Conservation (phyloP, 192 early-diverging fungal genomes). For the Chytriomyces sp. region DNA sequence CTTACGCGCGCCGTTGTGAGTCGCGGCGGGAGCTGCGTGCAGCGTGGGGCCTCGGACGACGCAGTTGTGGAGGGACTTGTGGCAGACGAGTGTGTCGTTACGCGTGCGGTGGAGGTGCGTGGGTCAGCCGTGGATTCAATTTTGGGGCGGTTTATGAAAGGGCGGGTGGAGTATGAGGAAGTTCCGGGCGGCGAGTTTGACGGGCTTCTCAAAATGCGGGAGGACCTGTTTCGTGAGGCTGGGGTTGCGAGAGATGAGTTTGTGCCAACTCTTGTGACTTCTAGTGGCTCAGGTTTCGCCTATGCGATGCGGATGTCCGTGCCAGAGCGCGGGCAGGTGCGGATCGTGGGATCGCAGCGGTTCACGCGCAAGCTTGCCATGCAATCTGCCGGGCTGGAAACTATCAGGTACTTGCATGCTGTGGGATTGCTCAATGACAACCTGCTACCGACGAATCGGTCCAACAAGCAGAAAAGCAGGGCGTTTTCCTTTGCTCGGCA, state of each 20-base stretch:
- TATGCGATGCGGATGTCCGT: neutral
- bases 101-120: neutral
- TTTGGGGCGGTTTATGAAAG: constrained; percentile 4
- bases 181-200: neutral
- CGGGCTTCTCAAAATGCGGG: neutral
- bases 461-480: neutral
- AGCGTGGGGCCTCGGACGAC: neutral
- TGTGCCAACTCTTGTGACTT: neutral
- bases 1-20: constrained; percentile 36
- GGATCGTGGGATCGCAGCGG: constrained; percentile 33
- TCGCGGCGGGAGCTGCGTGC: neutral
- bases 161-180: constrained; percentile 1
- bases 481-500: constrained; percentile 8
- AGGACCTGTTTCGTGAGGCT: neutral
- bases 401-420: constrained; percentile 68
- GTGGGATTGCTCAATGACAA: constrained; percentile 73
- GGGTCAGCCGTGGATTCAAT: neutral
- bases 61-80: neutral
- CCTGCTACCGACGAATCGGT: constrained; percentile 55
- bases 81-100: neutral
- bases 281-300: constrained; percentile 3
- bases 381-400: constrained; percentile 70
- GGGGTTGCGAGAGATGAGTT: neutral
- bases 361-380: constrained; percentile 68
- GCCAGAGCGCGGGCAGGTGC: constrained; percentile 1